Conservation (phyloP, 2,329 filamentous ascomycete genomes). For the Malbranchea zuffiana region DNA sequence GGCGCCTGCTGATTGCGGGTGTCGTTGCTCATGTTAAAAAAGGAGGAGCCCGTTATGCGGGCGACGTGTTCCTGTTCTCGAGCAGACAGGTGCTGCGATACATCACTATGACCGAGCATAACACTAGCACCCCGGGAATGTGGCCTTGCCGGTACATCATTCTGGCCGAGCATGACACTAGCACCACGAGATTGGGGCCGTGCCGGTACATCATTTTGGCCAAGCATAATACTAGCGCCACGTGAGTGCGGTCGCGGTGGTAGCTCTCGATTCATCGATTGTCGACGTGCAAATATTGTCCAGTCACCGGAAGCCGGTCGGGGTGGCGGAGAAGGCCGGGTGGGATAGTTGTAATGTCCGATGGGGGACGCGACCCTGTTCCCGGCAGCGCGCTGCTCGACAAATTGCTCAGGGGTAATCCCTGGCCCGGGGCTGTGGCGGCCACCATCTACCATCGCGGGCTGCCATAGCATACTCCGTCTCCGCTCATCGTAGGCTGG, state of each 20-base stretch:
- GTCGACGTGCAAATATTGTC: conserved; percentile 24
- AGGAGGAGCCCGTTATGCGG: conserved; percentile 63
- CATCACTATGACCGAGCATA: conserved; percentile 41
- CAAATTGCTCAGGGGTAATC: conserved; percentile 73
- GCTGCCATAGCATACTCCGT: conserved; percentile 68
- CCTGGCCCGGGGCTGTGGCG: conserved; percentile 40
- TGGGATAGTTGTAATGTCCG: conserved; percentile 42
- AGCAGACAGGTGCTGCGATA: conserved; percentile 59
- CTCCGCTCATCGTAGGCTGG: conserved; percentile 43
- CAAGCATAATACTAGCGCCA: conserved; percentile 44
- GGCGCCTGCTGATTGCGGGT: conserved; percentile 42
- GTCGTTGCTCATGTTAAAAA: conserved; percentile 55
- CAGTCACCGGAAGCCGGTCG: conserved; percentile 32
- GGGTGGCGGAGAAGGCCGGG: conserved; percentile 34
- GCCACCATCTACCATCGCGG: conserved; percentile 44
- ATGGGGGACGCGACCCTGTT: conserved; percentile 44
- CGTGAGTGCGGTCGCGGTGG: conserved; percentile 48
- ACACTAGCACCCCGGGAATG: conserved; percentile 49
- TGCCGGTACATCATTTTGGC: conserved; percentile 39
- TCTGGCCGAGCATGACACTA: conserved; percentile 39
- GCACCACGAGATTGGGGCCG: conserved; percentile 52
- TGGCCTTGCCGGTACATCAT: conserved; percentile 47
- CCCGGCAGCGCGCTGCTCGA: conserved; percentile 60
- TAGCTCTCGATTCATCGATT: conserved; percentile 28
- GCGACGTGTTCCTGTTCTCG: conserved; percentile 85